These are phyloP conservation scores for Lecanicillium sp. DNA, from an alignment of 2,329 filamentous ascomycete species.

Conservation along the genomic window DNA sequence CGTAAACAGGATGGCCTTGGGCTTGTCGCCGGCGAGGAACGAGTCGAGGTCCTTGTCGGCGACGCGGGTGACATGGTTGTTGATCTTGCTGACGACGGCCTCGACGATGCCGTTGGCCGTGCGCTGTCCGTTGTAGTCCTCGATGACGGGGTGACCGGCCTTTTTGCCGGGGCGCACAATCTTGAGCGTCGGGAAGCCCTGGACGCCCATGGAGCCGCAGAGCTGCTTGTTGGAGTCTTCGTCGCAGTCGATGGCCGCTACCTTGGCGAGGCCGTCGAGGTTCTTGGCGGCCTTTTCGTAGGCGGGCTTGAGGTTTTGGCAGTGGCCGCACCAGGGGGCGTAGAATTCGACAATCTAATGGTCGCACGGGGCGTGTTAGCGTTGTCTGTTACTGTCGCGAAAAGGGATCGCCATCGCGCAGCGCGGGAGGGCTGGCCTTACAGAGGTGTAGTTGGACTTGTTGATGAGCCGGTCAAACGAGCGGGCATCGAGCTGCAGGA, in stretches of 20 bases:
- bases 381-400: too few relatives aligned
- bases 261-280: conserved; percentile 86
- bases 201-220: conserved; percentile 76
- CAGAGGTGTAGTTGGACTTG: conserved; percentile 85
- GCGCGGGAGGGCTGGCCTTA: conserved; percentile 50
- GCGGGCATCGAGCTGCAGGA: conserved; percentile 72
- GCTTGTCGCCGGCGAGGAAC: conserved; percentile 59
- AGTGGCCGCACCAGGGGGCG: conserved; percentile 96
- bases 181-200: conserved; percentile 95
- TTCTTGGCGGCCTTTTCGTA: conserved; percentile 91
- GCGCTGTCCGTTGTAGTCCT: conserved; percentile 83
- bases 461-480: conserved; percentile 77
- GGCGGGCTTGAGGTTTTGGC: conserved; percentile 87
- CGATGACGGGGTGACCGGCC: conserved; percentile 64
- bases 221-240: conserved; percentile 86
- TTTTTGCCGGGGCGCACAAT: conserved; percentile 83
- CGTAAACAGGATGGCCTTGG: conserved; percentile 87
- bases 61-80: conserved; percentile 79
- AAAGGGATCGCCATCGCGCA: too few relatives aligned
- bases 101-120: conserved; percentile 84
- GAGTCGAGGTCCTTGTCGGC: conserved; percentile 70
- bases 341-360: conserved; percentile 84
- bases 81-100: conserved; percentile 77
- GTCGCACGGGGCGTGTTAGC: conserved; percentile 8
- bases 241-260: conserved; percentile 92